Base-by-base conservation (phyloP, 179 eudicot genomes). In the Beta corolliflora region DNA sequence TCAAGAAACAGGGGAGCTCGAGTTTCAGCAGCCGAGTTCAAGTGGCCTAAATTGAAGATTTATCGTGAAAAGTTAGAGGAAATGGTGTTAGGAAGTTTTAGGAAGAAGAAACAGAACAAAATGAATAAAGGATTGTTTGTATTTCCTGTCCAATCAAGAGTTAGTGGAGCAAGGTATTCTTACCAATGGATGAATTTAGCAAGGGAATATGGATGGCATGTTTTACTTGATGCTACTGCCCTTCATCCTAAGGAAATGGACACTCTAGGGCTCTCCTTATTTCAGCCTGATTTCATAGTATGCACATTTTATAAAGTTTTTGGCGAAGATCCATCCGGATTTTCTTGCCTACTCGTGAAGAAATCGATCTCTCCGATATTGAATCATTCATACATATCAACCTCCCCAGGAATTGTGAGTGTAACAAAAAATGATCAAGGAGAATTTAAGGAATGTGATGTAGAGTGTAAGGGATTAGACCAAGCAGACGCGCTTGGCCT, bases 201-300 rank as follows among this genome's bases (percentile, higher is more conserved):
- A 8, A 87, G 87, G 63, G 93, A 93, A 76, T 88, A 90, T 79
- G 92, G 93, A 21, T 93, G 97, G 95, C 93, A 93, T 84, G 90
- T 93, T 7, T 81, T 90, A 81, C 91, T 93, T 64, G 97, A 93
- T 80, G 92, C 91, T 4, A 80, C 75, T 77, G 86, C 92, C 16
- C 87, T 91, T 73, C 91, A 88, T n/a, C 90, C 95, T 4, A 93
- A 92, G 84, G 92, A 92, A 73, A 93, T 90, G 97, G 97, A 92
- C 68, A 90, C 94, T 6, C 79, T 93, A 63, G 97, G 97, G 21
- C 88, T 93, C 4, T 90, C 95, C 53, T 79, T 93, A n/a, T 90
- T 92, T 64, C 86, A 76, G 31, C 95, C 97, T 15, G 95, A 92
- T 59, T 93, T 92, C 56, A 69, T 93, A 9, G 79, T 89, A 67